Evolutionary conservation across 192 early-diverging fungal genomes (phyloP), one percentile per base, ranked within the genome.

Genomic region (Thamnidium elegans): DNA sequence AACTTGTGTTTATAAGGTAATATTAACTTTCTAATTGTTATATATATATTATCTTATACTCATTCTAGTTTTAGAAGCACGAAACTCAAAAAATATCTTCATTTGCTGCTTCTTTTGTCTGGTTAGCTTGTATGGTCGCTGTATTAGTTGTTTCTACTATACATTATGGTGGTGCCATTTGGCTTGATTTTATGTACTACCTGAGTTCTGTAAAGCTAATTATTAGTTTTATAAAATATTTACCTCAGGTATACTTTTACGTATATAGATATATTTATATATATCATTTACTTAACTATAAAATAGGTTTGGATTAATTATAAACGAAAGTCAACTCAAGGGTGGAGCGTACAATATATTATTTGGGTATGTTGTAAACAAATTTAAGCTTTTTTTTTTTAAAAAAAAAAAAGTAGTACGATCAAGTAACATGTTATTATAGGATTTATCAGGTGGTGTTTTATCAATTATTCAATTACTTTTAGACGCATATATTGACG

Each of bases 341-440:
- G 93, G 0, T 95, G 92, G 93, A 89, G 87, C 45, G 90, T 94
- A 31, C 81, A 86, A 36, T 90, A 91, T 55, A 94, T 95, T 60
- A 47, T 94, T 13, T 74, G 93, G 39, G 73, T 75, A 69, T 46
- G 67, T 7, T 43, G 26, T 31, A 3, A 50, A 43, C 11, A 17
- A 3, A 39, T 30, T 0, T 23, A 44, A 2, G n/a, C n/a, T n/a
- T n/a, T n/a, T n/a, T n/a, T n/a, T n/a, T n/a, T n/a, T n/a, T n/a
- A n/a, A 15, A 21, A 53, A 2, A 20, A 20, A 44, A 50, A 32
- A 21, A 11, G 19, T 42, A 32, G 20, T 23, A 53, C 23, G 7
- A 15, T 39, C 23, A 39, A 20, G 13, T 61, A 48, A 31, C 23
- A 43, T 23, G 36, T 39, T 39, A 58, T 15, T 4, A 26, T 65